A percentile compares a stretch with the other conserved stretches of the same genome.
These are phyloP conservation scores for Pseudogymnoascus sp. DNA, from an alignment of 2,329 filamentous ascomycete species.

Conservation along the genomic window DNA sequence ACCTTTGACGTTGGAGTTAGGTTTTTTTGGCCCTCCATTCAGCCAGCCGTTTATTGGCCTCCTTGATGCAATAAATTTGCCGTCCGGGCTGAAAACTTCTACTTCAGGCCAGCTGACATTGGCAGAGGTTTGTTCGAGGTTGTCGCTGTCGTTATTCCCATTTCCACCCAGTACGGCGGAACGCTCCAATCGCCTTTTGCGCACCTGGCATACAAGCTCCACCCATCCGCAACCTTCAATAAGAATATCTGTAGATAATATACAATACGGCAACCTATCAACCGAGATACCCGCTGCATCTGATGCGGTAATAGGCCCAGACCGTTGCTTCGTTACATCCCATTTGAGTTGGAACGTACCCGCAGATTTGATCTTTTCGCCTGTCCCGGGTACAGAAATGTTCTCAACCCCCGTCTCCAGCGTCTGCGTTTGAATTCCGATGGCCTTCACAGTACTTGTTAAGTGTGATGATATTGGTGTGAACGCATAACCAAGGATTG, in stretches of 20 bases:
- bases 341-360: constrained; percentile 66
- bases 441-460: constrained; percentile 72
- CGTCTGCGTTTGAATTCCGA: constrained; percentile 58
- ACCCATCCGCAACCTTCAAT: constrained; percentile 93
- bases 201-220: constrained; percentile 75
- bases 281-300: constrained; percentile 54
- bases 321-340: constrained; percentile 74
- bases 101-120: constrained; percentile 55
- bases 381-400: constrained; percentile 52
- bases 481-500: constrained; percentile 79
- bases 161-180: constrained; percentile 18
- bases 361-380: constrained; percentile 55
- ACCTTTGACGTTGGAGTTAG: constrained; percentile 39
- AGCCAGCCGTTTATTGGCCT: constrained; percentile 64
- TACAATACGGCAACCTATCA: constrained; percentile 65
- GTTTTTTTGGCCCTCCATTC: constrained; percentile 46
- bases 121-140: constrained; percentile 13
- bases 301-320: constrained; percentile 61
- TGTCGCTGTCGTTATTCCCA: constrained; percentile 11
- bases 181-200: constrained; percentile 42
- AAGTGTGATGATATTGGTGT: constrained; percentile 68
- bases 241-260: constrained; percentile 74
- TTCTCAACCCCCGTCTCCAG: constrained; percentile 51
- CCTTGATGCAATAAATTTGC: constrained; percentile 64
- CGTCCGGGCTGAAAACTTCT: constrained; percentile 78